Base-by-base conservation (phyloP, 345 rosid genomes). In the Barbarea vulgaris region DNA sequence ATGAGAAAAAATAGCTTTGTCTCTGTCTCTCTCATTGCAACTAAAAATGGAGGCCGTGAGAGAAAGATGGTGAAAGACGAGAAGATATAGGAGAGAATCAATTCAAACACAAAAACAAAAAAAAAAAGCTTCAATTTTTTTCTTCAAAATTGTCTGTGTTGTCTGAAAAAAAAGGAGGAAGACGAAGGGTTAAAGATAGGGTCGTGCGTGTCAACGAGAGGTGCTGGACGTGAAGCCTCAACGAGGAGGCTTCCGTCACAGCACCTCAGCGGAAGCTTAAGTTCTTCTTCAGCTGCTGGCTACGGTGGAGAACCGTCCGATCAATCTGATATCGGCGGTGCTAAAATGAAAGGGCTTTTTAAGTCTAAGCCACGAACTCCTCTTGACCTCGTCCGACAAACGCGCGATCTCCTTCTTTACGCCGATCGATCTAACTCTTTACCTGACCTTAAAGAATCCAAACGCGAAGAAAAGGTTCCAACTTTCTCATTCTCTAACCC, bases 361-460 rank as follows among this genome's bases (percentile, higher is more conserved):
- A 94, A 94, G 81, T 82, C 88, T 15, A 94, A 91, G 83, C 92
- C 97, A 10, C 95, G 96, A 1, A 91, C 97, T 58, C 97, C 97
- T 0, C 82, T 77, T 50, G 99, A 95, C 61, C 74, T 87, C 72
- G 96, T 95, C 34, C 87, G 92, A 9, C 97, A 94, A 59, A 85
- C 97, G 9, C 96, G 96, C 70, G 96, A 94, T 83, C 92, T 94
- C 62, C 97, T 94, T 42, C 81, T 82, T 59, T 90, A 67, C 31
- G 85, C 75, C 21, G 82, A 83, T 37, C 79, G 80, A 33, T 47
- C 79, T 59, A 55, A 3, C 75, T 64, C 81, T 42, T n/a, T 30
- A 34, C 60, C 81, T 52, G 87, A 85, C 47, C 52, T 72, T 19
- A 80, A 84, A 3, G 93, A 88, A 65, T 70, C 84, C 66, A 89